phyloP scores from a whole-genome alignment of 2,329 filamentous ascomycete species.

The Falciphora oryzae region DNA sequence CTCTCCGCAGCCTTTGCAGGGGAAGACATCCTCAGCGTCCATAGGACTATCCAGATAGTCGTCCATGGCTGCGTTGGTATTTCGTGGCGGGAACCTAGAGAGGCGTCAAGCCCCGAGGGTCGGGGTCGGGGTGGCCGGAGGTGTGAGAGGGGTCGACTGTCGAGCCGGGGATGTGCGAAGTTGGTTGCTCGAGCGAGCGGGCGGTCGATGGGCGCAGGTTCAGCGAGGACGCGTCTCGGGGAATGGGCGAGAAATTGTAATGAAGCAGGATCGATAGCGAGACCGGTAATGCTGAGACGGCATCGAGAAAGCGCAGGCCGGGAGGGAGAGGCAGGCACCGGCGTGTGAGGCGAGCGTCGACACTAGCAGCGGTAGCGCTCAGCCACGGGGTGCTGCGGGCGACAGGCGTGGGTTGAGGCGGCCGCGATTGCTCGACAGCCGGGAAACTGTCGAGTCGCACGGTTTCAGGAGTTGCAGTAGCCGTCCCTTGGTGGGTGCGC shows the following conservation, averaged over 20 bases:
- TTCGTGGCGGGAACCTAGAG: constrained; percentile 19
- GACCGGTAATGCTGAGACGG: background rate
- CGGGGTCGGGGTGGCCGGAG: background rate
- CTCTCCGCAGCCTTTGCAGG: constrained; percentile 93
- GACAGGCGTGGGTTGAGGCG: constrained; percentile 1
- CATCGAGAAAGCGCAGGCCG: constrained; percentile 2
- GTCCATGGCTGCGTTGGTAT: constrained; percentile 45
- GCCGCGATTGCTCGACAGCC: background rate
- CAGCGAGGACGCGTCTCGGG: background rate
- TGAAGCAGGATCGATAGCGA: background rate
- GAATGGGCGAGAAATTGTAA: background rate
- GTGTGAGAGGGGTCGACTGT: background rate
- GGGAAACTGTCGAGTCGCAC: constrained; percentile 1
- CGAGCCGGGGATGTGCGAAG: background rate
- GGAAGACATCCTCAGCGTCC: constrained; percentile 78
- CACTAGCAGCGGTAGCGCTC: background rate
- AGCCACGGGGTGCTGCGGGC: background rate
- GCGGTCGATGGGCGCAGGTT: too few species aligned
- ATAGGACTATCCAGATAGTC: constrained; percentile 60
- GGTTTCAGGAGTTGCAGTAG: constrained; percentile 8
- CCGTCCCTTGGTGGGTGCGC: constrained; percentile 3
- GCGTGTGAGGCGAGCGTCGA: constrained; percentile 4
- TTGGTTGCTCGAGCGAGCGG: background rate
- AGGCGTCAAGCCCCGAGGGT: constrained; percentile 7
- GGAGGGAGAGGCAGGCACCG: background rate